A percentile compares a stretch with the other conserved stretches of the same genome.
These are phyloP conservation scores for Penicillium fimorum DNA, from an alignment of 495 filamentous ascomycete species.

Conservation along the genomic window DNA sequence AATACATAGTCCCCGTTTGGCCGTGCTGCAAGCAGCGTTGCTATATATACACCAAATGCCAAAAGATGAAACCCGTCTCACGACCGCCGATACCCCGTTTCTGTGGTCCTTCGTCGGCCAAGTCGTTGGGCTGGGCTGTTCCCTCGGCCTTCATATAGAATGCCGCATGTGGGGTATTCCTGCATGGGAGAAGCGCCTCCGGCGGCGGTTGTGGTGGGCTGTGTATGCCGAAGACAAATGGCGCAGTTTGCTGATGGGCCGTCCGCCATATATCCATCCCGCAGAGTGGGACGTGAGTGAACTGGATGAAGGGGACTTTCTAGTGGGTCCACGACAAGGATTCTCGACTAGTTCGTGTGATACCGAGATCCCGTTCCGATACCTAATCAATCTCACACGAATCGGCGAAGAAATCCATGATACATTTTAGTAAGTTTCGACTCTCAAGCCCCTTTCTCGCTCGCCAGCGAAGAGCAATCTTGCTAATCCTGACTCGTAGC, in stretches of 20 bases:
- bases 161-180: constrained; percentile 88
- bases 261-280: constrained; percentile 74
- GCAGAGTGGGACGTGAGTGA: constrained; percentile 80
- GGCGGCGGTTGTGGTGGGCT: constrained; percentile 85
- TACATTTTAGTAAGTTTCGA: constrained; percentile 32
- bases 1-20: constrained; percentile 35
- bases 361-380: constrained; percentile 28
- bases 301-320: constrained; percentile 66
- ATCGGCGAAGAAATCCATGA: constrained; percentile 36
- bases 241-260: constrained; percentile 81
- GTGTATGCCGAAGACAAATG: constrained; percentile 94
- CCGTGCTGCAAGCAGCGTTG: constrained; percentile 35
- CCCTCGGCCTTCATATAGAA: constrained; percentile 80
- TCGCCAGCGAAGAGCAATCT: not conserved
- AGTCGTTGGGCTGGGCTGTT: constrained; percentile 32
- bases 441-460: not conserved
- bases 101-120: constrained; percentile 40
- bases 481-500: constrained; percentile 12
- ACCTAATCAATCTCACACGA: constrained; percentile 26
- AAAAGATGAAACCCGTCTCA: constrained; percentile 18
- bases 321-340: constrained; percentile 24
- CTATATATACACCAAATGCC: constrained; percentile 35
- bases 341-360: constrained; percentile 26
- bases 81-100: constrained; percentile 33
- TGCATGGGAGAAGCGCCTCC: constrained; percentile 76